A percentile compares a stretch with the other conserved stretches of the same genome.
Evolutionary conservation across 306 rosid genomes (phyloP).

Genomic region (Carpinus viminea): DNA sequence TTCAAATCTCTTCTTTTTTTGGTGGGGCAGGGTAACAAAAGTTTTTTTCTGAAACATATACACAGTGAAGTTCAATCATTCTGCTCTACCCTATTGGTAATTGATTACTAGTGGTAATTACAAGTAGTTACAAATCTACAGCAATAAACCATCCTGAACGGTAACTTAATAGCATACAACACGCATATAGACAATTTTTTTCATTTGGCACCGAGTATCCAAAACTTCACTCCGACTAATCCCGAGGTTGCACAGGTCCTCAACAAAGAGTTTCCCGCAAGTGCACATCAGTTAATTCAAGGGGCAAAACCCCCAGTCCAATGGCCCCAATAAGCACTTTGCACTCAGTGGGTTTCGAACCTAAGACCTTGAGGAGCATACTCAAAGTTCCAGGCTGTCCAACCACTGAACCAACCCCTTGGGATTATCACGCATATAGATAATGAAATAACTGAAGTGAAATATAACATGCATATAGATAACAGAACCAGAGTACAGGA

Average conservation of each 20-base stretch:
- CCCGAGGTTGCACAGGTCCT: too few relatives aligned
- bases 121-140: not conserved
- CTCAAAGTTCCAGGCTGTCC: too few relatives aligned
- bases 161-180: not conserved
- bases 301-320: too few relatives aligned
- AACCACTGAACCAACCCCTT: too few relatives aligned
- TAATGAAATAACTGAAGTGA: not conserved
- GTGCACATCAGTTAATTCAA: too few relatives aligned
- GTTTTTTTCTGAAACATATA: not conserved
- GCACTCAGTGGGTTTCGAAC: too few relatives aligned
- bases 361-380: too few relatives aligned
- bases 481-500: not conserved
- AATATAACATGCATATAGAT: not conserved
- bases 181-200: not conserved
- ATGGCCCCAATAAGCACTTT: too few relatives aligned
- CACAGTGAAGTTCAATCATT: not conserved
- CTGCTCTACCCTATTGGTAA: not conserved
- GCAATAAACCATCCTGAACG: not conserved
- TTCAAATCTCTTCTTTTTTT: not conserved
- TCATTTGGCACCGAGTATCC: too few relatives aligned
- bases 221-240: too few relatives aligned
- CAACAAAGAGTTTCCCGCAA: too few relatives aligned
- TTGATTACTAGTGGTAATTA: conserved; percentile 30
- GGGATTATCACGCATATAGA: not conserved
- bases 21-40: not conserved